These are phyloP conservation scores for Colletotrichum agaves DNA, from an alignment of 2,329 filamentous ascomycete genomes.

Conservation along the genomic window DNA sequence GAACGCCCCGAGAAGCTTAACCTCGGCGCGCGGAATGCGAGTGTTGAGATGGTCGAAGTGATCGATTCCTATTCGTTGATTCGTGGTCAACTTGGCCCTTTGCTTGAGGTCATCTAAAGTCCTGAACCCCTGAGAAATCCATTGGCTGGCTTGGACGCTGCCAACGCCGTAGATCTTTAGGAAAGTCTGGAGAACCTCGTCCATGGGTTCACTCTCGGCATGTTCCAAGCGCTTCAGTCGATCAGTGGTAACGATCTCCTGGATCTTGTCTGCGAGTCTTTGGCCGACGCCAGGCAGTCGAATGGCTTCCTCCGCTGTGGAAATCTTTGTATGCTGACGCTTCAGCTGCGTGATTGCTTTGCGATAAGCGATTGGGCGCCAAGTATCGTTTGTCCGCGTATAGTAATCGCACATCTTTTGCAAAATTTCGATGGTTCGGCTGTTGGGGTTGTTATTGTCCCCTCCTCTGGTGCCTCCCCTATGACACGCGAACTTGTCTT, in stretches of 20 bases:
- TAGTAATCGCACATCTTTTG: slow-evolving; percentile 85
- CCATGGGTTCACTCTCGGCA: slow-evolving; percentile 73
- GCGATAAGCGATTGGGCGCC: slow-evolving; percentile 80
- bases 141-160: slow-evolving; percentile 73
- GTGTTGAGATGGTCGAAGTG: slow-evolving; percentile 83
- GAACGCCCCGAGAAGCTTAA: slow-evolving; percentile 73
- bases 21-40: slow-evolving; percentile 81
- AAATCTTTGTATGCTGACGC: slow-evolving; percentile 71
- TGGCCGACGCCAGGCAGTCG: slow-evolving; percentile 75
- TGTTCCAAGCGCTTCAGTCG: slow-evolving; percentile 77
- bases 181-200: slow-evolving; percentile 75
- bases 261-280: slow-evolving; percentile 84
- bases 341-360: slow-evolving; percentile 80
- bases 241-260: slow-evolving; percentile 85
- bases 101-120: slow-evolving; percentile 77
- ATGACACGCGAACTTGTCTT: slow-evolving; percentile 66
- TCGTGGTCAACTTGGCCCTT: slow-evolving; percentile 71
- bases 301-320: slow-evolving; percentile 75
- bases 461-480: slow-evolving; percentile 59
- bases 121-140: slow-evolving; percentile 79
- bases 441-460: slow-evolving; percentile 73
- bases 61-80: slow-evolving; percentile 80
- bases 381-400: slow-evolving; percentile 77
- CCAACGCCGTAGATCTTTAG: slow-evolving; percentile 85
- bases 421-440: slow-evolving; percentile 78